Evolutionary conservation across 2,329 filamentous ascomycete species (phyloP), one percentile per base, ranked within the genome.

Genomic region (Cercospora beticola): DNA sequence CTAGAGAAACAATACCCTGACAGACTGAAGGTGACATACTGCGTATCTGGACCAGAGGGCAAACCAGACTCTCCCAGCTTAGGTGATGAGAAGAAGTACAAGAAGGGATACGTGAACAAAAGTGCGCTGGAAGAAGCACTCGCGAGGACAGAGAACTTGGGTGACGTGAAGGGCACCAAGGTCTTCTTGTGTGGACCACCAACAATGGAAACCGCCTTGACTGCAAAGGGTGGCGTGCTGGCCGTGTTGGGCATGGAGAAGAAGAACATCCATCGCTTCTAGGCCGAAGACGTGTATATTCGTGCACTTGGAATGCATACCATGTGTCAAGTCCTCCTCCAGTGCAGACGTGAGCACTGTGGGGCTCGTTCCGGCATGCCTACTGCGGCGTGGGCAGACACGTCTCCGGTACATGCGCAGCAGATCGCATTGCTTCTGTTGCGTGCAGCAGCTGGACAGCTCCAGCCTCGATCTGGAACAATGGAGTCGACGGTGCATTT

Each of bases 181-280:
- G 87, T 92, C 0, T 89, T 91, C 74, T 82, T 92, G 0, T 91
- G 89, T 75, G 90, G 90, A 0, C 90, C 90, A 18, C 88, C 89
- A 1, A 82, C 83, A 0, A 91, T 92, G 88, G 87, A 91, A 77
- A 81, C 81, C 66, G 82, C 84, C 10, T 76, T 90, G 43, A 81
- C 86, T 2, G 86, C 86, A 4, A 79, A 79, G 46, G 78, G 80
- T 64, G 88, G 89, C 0, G 81, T 89, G 33, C 73, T 91, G 74
- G 78, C 80, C 12, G 80, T 88, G 75, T 73, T 90, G 71, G 89
- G 89, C 0, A 89, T 87, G 74, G 76, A 72, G 12, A 86, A 86
- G 75, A 77, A 73, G 23, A 86, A 86, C 75, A 83, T 90, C 21
- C 81, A 88, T 74, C 86, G 82, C 69, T 90, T 90, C 71, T 89